Evolutionary conservation across 495 filamentous ascomycete species (phyloP), one percentile per base, ranked within the genome.

Genomic region (Tuber calosporum): DNA sequence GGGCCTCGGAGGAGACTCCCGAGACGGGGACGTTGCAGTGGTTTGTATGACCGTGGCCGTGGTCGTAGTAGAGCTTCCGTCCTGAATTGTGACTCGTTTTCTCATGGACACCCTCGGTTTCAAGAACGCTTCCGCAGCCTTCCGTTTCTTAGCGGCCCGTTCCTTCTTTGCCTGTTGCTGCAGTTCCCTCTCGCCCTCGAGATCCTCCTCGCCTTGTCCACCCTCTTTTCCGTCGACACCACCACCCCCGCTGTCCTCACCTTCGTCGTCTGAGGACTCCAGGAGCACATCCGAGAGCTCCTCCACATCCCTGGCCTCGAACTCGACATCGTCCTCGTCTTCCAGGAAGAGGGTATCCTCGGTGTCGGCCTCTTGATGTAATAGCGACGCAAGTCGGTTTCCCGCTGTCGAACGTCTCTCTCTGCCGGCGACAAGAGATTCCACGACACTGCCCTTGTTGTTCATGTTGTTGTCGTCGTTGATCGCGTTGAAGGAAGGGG

Each of bases 351-450:
- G 86, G 11, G 93, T 87, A 69, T 93, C 90, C 42, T 90, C 90
- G 79, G 91, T 91, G 75, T 89, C 90, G 36, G 90, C 89, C 67
- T 82, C 81, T 77, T 84, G 83, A 72, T 84, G 83, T 26, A 97
- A 84, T 75, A 97, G 89, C 40, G 88, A 87, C 42, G 90, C 89
- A 86, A 97, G 90, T 75, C 92, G 88, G 75, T 90, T 93, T 68
- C 94, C 94, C 30, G 94, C 94, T 0, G 92, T 97, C 42, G 89
- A 89, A 81, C 94, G 92, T 82, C 90, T 92, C 71, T 87, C 87
- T 77, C 94, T 90, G 67, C 91, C 89, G 48, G 89, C 88, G 68
- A 91, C 89, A 79, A 97, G 86, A 80, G 91, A 90, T 83, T 96
- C 91, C 69, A 93, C 84, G 22, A 39, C 34, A 37, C 36, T 48